Conservation (phyloP, 495 filamentous ascomycete species). For the Aspergillus cristatus region DNA sequence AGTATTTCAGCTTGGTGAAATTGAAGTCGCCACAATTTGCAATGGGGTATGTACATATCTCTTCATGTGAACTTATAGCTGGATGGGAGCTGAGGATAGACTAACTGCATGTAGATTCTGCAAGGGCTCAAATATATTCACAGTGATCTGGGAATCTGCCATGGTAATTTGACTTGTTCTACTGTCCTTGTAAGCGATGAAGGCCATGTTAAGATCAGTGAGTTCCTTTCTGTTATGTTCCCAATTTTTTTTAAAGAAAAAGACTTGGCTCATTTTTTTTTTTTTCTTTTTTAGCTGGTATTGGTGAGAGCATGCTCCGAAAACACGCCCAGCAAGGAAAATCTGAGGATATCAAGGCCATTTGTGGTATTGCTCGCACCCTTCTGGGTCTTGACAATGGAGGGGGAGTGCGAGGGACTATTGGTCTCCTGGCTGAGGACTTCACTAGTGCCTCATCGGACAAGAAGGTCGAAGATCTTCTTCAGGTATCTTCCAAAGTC, state of each 20-base stretch:
- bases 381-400: neutral
- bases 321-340: neutral
- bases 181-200: slow-evolving; percentile 1
- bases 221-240: neutral
- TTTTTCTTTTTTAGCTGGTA: slow-evolving; percentile 1
- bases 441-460: slow-evolving; percentile 1
- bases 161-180: slow-evolving; percentile 1
- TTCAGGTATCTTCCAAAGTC: slow-evolving; percentile 2
- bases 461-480: neutral
- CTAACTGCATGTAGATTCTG: neutral
- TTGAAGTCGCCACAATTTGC: slow-evolving; percentile 6
- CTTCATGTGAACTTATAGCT: neutral
- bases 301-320: slow-evolving; percentile 6
- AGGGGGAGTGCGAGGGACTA: slow-evolving; percentile 1
- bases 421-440: slow-evolving; percentile 4
- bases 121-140: slow-evolving; percentile 3
- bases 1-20: slow-evolving; percentile 3
- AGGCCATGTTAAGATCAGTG: slow-evolving; percentile 4
- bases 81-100: no score
- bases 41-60: slow-evolving; percentile 1
- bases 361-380: neutral
- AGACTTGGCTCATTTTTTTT: no score
- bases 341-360: slow-evolving; percentile 3
- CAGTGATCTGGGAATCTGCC: slow-evolving; percentile 1
- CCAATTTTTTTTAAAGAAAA: no score